These are phyloP conservation scores for Boeremia exigua DNA, from an alignment of 2,329 filamentous ascomycete genomes.

Conservation along the genomic window DNA sequence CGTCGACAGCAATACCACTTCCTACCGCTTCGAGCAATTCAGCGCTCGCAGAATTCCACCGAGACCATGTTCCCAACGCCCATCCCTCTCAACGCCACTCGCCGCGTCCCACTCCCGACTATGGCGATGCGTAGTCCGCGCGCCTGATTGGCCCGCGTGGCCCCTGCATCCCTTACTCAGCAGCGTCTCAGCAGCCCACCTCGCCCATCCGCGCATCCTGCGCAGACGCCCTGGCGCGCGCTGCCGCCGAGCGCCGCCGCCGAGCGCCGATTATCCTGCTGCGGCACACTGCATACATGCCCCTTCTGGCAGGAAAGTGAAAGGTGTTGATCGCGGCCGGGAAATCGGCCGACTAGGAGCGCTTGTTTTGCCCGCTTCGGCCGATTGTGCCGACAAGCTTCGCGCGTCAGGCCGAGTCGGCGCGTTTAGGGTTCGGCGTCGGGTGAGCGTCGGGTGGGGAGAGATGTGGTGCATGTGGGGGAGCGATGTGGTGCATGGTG, in stretches of 20 bases:
- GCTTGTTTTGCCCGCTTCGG: slow-evolving; percentile 8
- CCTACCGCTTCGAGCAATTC: neutral
- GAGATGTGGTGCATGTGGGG: neutral
- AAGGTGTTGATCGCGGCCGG: slow-evolving; percentile 9
- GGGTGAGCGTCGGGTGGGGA: neutral
- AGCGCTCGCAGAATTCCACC: neutral
- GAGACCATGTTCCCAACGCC: no score
- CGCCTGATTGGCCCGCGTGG: no score
- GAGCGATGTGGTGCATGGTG: neutral
- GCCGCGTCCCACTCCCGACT: no score
- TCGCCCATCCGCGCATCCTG: no score
- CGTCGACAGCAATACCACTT: neutral
- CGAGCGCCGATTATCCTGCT: no score
- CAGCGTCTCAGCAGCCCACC: no score
- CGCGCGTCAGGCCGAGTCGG: neutral
- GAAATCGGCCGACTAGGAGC: slow-evolving; percentile 16
- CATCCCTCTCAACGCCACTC: no score
- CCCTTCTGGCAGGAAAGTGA: neutral
- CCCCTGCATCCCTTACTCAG: no score
- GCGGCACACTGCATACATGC: neutral
- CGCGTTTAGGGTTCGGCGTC: neutral
- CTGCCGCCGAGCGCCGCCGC: no score
- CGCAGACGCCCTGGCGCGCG: no score
- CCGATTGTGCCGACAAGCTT: slow-evolving; percentile 6
- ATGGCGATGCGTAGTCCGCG: no score